Evolutionary conservation across 179 eudicot species (phyloP).

Genomic region (Silene noctiflora): DNA sequence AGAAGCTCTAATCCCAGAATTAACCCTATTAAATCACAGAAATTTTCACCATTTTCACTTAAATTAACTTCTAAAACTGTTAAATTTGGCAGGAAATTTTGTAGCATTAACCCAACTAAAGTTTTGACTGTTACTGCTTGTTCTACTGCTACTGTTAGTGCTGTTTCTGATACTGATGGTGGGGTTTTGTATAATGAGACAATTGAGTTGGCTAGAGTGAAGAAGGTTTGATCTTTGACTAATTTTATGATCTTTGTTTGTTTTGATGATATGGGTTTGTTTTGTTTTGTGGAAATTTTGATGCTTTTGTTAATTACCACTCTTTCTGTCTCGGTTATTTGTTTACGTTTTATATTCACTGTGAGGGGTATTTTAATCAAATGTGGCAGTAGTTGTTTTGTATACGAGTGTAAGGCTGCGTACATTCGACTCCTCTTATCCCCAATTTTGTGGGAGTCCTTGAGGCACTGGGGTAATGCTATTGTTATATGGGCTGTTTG

Average conservation of each 20-base stretch:
- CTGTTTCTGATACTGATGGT: slow-evolving; percentile 29
- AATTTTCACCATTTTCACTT: slow-evolving; percentile 24
- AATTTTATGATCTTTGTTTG: not conserved
- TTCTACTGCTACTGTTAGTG: slow-evolving; percentile 32
- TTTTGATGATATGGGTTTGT: slow-evolving; percentile 15
- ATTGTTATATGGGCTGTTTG: not conserved
- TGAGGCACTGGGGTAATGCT: not conserved
- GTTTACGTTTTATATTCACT: no score
- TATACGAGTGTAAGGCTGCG: no score
- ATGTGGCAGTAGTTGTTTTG: no score
- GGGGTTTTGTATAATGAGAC: slow-evolving; percentile 41
- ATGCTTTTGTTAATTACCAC: not conserved
- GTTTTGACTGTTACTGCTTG: slow-evolving; percentile 32
- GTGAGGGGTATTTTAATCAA: no score
- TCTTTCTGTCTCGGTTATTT: no score
- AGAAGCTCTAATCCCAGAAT: slow-evolving; percentile 24
- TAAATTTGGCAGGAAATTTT: slow-evolving; percentile 34
- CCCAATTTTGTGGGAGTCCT: no score
- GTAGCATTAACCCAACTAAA: slow-evolving; percentile 23
- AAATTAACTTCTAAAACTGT: slow-evolving; percentile 27
- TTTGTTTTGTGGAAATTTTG: not conserved
- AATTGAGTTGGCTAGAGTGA: slow-evolving; percentile 36
- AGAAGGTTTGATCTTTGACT: slow-evolving; percentile 43
- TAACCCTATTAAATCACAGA: slow-evolving; percentile 16
- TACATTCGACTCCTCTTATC: no score